These are phyloP conservation scores for Pseudotsuga menziesii DNA, from an alignment of 75 land plant genomes.

Conservation along the genomic window DNA sequence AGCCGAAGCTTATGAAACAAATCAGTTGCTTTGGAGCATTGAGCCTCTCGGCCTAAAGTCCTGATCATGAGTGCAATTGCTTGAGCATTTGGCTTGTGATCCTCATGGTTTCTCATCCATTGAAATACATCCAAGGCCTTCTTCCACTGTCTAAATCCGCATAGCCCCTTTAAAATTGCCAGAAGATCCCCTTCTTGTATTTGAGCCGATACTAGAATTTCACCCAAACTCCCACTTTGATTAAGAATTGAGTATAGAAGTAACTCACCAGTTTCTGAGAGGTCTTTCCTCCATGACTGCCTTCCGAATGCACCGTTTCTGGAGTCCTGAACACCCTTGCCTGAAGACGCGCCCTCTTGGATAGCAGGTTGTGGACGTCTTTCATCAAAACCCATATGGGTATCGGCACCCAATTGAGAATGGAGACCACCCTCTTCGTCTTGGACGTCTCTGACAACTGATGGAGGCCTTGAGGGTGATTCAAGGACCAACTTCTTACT, in stretches of 20 bases:
- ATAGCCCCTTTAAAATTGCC: conserved; percentile 44
- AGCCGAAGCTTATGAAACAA: conserved; percentile 54
- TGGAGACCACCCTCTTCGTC: not conserved
- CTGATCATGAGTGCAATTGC: conserved; percentile 50
- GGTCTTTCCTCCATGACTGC: conserved; percentile 17
- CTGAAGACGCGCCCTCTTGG: too few species aligned
- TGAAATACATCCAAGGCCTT: conserved; percentile 55
- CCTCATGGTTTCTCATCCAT: conserved; percentile 46
- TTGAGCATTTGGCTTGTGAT: conserved; percentile 7
- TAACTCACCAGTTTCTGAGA: conserved; percentile 35
- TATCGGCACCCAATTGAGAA: not conserved
- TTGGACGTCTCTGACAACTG: conserved; percentile 1
- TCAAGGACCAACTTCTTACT: not conserved
- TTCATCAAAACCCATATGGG: too few species aligned
- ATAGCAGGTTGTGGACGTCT: too few species aligned
- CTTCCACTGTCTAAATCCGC: conserved; percentile 40
- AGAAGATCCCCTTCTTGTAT: conserved; percentile 32
- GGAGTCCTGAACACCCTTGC: not conserved
- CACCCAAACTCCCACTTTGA: conserved; percentile 13
- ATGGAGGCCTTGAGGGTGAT: not conserved
- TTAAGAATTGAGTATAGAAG: conserved; percentile 33
- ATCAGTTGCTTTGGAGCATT: conserved; percentile 47
- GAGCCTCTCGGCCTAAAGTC: conserved; percentile 60
- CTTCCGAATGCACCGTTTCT: not conserved
- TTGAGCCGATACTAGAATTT: conserved; percentile 10